Conservation (phyloP, 805 yeast species). For the Wickerhamiella musiphila region DNA sequence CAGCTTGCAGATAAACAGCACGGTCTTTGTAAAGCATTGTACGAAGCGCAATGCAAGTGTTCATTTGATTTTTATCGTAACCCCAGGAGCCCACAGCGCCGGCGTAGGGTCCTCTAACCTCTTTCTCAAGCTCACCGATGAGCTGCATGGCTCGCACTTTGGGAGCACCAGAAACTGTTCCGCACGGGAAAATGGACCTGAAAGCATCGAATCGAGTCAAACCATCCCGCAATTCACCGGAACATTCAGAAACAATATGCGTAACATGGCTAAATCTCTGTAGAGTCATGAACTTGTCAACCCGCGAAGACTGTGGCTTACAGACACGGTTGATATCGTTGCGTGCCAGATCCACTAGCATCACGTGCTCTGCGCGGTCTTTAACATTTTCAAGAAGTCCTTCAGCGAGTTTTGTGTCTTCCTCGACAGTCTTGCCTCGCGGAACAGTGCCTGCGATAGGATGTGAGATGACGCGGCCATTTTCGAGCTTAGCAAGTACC, state of each 20-base stretch:
- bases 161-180: constrained; percentile 98
- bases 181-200: constrained; percentile 96
- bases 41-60: constrained; percentile 92
- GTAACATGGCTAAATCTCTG: constrained; percentile 94
- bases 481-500: constrained; percentile 68
- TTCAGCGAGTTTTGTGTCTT: constrained; percentile 71
- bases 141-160: constrained; percentile 94
- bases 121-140: constrained; percentile 74
- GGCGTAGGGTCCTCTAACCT: constrained; percentile 91
- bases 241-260: constrained; percentile 89
- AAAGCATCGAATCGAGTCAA: constrained; percentile 92
- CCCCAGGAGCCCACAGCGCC: constrained; percentile 99
- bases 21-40: constrained; percentile 93
- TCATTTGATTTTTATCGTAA: constrained; percentile 87
- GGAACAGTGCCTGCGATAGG: constrained; percentile 96
- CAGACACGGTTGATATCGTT: constrained; percentile 94
- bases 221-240: constrained; percentile 71
- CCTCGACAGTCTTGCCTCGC: constrained; percentile 81
- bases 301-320: constrained; percentile 65
- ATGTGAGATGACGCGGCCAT: constrained; percentile 71
- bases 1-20: constrained; percentile 87
- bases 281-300: constrained; percentile 74
- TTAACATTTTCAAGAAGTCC: constrained; percentile 59
- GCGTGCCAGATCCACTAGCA: constrained; percentile 95
- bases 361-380: constrained; percentile 95